These are phyloP conservation scores for Hippophae tibetana DNA, from an alignment of 306 rosid genomes.

Conservation along the genomic window DNA sequence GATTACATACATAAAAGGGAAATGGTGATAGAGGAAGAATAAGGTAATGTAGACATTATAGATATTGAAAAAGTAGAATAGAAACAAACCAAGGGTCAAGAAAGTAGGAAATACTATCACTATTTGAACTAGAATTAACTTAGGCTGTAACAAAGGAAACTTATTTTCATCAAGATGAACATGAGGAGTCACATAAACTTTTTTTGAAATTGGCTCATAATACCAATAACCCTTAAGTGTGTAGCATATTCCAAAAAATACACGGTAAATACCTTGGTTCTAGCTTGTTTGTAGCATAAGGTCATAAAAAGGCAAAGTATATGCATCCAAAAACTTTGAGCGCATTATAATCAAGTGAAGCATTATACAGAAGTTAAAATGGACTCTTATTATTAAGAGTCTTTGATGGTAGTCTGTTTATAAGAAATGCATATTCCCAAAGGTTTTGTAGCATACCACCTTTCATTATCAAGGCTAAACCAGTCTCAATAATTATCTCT, in stretches of 20 bases:
- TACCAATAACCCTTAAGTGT: not conserved
- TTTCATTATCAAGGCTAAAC: not conserved
- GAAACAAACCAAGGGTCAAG: no score
- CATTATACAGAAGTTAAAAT: no score
- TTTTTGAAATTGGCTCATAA: no score
- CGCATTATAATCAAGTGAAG: not conserved
- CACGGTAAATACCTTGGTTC: not conserved
- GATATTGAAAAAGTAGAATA: no score
- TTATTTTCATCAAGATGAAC: not conserved
- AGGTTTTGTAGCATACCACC: not conserved
- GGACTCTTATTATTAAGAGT: not conserved
- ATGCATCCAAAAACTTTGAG: not conserved
- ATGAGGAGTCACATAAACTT: no score
- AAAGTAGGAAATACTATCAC: no score
- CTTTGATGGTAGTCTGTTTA: not conserved
- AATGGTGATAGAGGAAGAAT: no score
- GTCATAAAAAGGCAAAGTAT: not conserved
- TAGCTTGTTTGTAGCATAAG: not conserved
- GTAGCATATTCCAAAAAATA: not conserved
- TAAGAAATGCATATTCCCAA: not conserved
- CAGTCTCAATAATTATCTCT: not conserved
- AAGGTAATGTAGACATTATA: no score
- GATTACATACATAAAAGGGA: no score
- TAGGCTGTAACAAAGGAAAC: no score
- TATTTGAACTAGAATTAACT: not conserved